A percentile compares a stretch with the other conserved stretches of the same genome.
Conservation (phyloP, 2,329 filamentous ascomycete species). For the Cladophialophora chaetospira region DNA sequence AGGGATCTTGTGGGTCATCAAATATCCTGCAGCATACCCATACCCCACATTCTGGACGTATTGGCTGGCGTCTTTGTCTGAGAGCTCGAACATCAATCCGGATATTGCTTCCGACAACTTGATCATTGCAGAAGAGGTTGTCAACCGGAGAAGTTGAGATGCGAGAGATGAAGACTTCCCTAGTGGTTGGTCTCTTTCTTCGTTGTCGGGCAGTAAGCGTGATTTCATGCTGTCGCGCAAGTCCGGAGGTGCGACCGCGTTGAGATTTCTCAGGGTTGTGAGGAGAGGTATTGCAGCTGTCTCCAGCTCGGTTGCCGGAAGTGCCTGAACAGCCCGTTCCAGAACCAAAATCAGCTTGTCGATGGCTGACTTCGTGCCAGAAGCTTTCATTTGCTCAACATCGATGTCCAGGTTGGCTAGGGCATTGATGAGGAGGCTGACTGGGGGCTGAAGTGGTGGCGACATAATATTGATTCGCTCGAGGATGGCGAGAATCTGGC, state of each 20-base stretch:
- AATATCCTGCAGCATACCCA: slow-evolving; percentile 86
- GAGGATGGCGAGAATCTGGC: slow-evolving; percentile 71
- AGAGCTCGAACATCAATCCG: slow-evolving; percentile 82
- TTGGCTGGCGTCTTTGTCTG: slow-evolving; percentile 72
- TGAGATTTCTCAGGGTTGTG: slow-evolving; percentile 71
- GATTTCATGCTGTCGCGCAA: slow-evolving; percentile 65
- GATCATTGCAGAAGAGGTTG: slow-evolving; percentile 70
- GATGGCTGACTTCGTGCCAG: slow-evolving; percentile 60
- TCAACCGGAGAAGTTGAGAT: slow-evolving; percentile 74
- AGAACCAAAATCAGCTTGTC: slow-evolving; percentile 71
- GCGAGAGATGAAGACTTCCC: slow-evolving; percentile 74
- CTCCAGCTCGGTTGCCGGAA: slow-evolving; percentile 72
- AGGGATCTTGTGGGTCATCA: slow-evolving; percentile 80
- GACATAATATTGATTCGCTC: slow-evolving; percentile 58
- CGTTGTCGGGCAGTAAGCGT: slow-evolving; percentile 72
- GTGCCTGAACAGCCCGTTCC: slow-evolving; percentile 63
- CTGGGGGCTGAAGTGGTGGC: slow-evolving; percentile 72
- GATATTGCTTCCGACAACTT: slow-evolving; percentile 74
- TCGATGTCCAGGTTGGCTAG: slow-evolving; percentile 72
- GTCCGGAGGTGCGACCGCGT: slow-evolving; percentile 66
- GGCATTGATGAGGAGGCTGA: slow-evolving; percentile 74
- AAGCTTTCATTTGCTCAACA: slow-evolving; percentile 58
- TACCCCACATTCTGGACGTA: slow-evolving; percentile 94
- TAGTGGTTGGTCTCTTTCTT: slow-evolving; percentile 74
- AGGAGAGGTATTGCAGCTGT: slow-evolving; percentile 69